Evolutionary conservation across 1,284 basidiomycete genomes (phyloP), one percentile per base, ranked within the genome.

Genomic region (Hymenochaete sp.): DNA sequence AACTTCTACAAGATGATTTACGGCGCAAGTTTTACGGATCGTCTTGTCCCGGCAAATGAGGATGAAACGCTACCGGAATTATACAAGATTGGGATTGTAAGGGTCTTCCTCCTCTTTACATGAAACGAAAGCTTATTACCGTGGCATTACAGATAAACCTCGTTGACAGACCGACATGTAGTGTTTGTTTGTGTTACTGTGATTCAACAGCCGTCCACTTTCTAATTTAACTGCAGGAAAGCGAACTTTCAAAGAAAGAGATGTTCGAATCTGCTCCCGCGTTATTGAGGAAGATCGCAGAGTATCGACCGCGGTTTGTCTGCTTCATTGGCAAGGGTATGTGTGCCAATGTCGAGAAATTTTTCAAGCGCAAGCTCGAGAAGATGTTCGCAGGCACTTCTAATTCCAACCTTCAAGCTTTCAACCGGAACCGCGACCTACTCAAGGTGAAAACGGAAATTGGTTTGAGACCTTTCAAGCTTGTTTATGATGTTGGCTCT

Each of bases 1-100:
- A 74, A 77, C 42, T 82, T 81, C 55, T 82, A 76, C 77, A 64
- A 65, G 38, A 76, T 73, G 44, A 65, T 83, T 0, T 63, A 76
- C 52, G 65, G 67, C 14, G 73, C 74, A 18, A 72, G 68, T 4
- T 53, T 69, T 16, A 71, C 67, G 1, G 53, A 59, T 16, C 56
- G 63, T 3, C 54, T 62, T 10, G 48, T 62, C 3, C 37, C 49
- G 3, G 57, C 58, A 5, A 52, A 53, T 4, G 56, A 61, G 33
- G 60, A 62, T 13, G 38, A 50, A 19, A 51, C 48, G 2, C 48
- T 64, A 0, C 58, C 61, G 1, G 45, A 44, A 3, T 22, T 43
- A 11, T 62, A 58, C 53, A 57, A 58, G 10, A 60, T 65, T 36
- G 69, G 69, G 3, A 47, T 71, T 32, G 67, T 67, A 38, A 38